These are phyloP conservation scores for Globisporangium iwayamae DNA, from an alignment of 352 stramenopile genomes.

Conservation along the genomic window DNA sequence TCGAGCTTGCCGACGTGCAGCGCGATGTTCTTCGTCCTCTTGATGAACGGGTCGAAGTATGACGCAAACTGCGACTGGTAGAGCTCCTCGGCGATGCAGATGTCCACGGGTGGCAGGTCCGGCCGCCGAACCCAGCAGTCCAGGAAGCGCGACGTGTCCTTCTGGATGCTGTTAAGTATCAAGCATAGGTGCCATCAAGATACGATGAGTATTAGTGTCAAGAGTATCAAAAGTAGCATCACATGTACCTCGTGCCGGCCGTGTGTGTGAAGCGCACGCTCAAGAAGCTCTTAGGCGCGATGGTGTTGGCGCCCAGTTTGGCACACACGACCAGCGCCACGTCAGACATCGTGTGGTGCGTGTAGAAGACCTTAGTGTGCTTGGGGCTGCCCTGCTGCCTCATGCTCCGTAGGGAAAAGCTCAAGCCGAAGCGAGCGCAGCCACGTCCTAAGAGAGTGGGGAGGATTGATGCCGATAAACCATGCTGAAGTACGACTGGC, in stretches of 20 bases:
- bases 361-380: conserved; percentile 35
- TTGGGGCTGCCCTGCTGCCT: conserved; percentile 31
- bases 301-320: conserved; percentile 14
- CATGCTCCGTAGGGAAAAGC: no score
- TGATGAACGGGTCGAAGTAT: conserved; percentile 22
- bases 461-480: no score
- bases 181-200: no score
- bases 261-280: conserved; percentile 42
- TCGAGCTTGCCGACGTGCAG: conserved; percentile 33
- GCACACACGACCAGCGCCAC: conserved; percentile 11
- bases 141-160: conserved; percentile 34
- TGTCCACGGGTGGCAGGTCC: conserved; percentile 29
- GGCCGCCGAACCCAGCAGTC: conserved; percentile 35
- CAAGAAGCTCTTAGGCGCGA: conserved; percentile 35
- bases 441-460: no score
- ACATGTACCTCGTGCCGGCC: conserved; percentile 18
- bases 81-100: conserved; percentile 34
- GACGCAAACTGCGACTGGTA: conserved; percentile 25
- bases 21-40: conserved; percentile 25
- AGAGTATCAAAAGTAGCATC: no score
- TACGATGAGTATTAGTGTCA: no score
- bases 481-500: no score
- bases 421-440: no score
- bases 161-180: conserved; percentile 27
- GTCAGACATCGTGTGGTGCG: conserved; percentile 28